Evolutionary conservation across 129 eudicot genomes (phyloP).

Genomic region (Arctium minus): DNA sequence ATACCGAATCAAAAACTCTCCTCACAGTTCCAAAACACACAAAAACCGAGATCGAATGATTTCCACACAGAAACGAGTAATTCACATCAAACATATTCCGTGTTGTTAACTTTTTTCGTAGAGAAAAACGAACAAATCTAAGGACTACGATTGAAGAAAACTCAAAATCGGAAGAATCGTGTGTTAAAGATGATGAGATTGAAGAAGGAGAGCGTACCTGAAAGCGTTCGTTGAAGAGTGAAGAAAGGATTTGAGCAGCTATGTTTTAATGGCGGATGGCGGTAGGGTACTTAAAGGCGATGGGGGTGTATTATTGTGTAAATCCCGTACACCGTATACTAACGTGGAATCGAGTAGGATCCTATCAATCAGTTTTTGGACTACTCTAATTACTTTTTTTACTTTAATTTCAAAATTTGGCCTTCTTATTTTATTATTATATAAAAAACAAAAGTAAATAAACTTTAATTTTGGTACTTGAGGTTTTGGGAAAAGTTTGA

Average conservation of each 20-base stretch:
- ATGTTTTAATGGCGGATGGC: not conserved
- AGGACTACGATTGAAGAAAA: not conserved
- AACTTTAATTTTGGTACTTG: too few relatives aligned
- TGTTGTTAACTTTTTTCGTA: not conserved
- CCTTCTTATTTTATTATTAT: not conserved
- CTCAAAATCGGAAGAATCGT: not conserved
- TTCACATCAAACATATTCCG: not conserved
- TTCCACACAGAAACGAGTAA: not conserved
- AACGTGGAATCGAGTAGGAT: slow-evolving; percentile 33
- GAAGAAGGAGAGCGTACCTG: slow-evolving; percentile 6
- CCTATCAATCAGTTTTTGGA: slow-evolving; percentile 25
- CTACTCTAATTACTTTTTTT: slow-evolving; percentile 1
- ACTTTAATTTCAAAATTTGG: not conserved
- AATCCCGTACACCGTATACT: slow-evolving; percentile 21
- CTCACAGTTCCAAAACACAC: not conserved
- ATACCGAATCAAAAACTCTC: not conserved
- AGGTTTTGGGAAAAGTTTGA: too few relatives aligned
- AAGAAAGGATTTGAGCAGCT: not conserved
- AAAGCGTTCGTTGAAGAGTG: not conserved
- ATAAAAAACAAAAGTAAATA: too few relatives aligned
- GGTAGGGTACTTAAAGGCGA: slow-evolving; percentile 13
- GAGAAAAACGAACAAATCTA: not conserved
- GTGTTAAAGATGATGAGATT: not conserved
- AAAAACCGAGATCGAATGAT: not conserved
- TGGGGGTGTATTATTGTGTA: not conserved